Evolutionary conservation across 192 early-diverging fungal genomes (phyloP).

Genomic region (Backusella liffmaniae): DNA sequence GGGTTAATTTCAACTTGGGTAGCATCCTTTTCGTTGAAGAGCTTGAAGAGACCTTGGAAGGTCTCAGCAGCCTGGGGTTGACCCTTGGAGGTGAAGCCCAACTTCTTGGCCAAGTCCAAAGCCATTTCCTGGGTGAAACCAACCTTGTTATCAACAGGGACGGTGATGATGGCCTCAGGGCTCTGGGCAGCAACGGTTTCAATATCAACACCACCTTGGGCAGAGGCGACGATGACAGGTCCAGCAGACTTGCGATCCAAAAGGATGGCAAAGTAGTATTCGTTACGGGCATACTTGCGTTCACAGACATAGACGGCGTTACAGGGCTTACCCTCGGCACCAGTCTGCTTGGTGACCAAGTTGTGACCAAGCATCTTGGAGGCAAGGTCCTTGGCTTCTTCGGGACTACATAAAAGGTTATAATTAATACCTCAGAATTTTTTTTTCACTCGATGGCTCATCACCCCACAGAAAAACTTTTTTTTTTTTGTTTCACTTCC

Average conservation of each 20-base stretch:
- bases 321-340: conserved; percentile 91
- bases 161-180: conserved; percentile 96
- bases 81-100: conserved; percentile 85
- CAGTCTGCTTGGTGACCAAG: conserved; percentile 99
- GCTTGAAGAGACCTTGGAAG: conserved; percentile 90
- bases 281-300: conserved; percentile 93
- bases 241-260: conserved; percentile 95
- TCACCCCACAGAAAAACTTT: not conserved
- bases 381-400: conserved; percentile 84
- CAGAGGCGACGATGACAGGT: conserved; percentile 94
- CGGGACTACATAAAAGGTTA: conserved; percentile 55
- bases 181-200: conserved; percentile 92
- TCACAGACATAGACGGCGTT: conserved; percentile 93
- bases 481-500: not conserved
- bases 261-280: conserved; percentile 99
- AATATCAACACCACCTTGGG: conserved; percentile 98
- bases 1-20: conserved; percentile 99
- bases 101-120: conserved; percentile 72
- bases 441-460: not conserved
- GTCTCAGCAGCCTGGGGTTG: conserved; percentile 87
- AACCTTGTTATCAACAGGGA: conserved; percentile 85
- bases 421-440: not conserved
- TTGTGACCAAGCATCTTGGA: conserved; percentile 97
- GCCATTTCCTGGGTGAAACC: conserved; percentile 80
- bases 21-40: conserved; percentile 96